These are phyloP conservation scores for Vitis amurensis DNA, from an alignment of 164 flowering plant genomes.

Conservation along the genomic window DNA sequence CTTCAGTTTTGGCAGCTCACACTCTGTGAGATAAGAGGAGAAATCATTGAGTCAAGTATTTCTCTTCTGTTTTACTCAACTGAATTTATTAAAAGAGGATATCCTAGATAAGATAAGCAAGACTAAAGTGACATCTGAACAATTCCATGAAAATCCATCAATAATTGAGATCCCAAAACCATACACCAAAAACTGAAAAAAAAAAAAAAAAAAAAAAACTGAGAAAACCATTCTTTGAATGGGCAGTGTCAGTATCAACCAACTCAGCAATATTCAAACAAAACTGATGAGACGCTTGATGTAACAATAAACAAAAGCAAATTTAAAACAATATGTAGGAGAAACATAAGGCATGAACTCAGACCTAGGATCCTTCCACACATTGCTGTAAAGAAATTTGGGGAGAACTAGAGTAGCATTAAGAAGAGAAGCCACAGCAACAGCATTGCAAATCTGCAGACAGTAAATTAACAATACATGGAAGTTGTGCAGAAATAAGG, in stretches of 20 bases:
- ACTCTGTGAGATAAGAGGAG: too few species aligned
- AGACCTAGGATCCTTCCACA: slow-evolving; percentile 98
- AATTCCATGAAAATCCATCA: too few species aligned
- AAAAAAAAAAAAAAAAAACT: background rate
- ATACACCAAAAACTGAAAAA: background rate
- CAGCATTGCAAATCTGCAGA: slow-evolving; percentile 94
- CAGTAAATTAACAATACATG: slow-evolving; percentile 1
- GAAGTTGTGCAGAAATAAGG: too few species aligned
- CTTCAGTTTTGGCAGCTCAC: too few species aligned
- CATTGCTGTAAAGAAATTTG: slow-evolving; percentile 91
- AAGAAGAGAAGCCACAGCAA: slow-evolving; percentile 86
- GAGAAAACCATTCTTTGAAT: background rate
- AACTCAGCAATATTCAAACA: background rate
- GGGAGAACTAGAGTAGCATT: slow-evolving; percentile 97
- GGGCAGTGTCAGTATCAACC: background rate
- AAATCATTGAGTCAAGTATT: too few species aligned
- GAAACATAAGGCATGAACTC: slow-evolving; percentile 6
- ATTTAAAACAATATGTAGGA: background rate
- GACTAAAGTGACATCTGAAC: too few species aligned
- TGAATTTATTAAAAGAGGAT: too few species aligned
- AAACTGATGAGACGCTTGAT: background rate
- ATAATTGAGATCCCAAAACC: too few species aligned
- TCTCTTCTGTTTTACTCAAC: too few species aligned
- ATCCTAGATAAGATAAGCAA: too few species aligned
- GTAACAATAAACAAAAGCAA: background rate